phyloP scores from a whole-genome alignment of 805 yeast species.

The Isabelozyma pseudorhagii region DNA sequence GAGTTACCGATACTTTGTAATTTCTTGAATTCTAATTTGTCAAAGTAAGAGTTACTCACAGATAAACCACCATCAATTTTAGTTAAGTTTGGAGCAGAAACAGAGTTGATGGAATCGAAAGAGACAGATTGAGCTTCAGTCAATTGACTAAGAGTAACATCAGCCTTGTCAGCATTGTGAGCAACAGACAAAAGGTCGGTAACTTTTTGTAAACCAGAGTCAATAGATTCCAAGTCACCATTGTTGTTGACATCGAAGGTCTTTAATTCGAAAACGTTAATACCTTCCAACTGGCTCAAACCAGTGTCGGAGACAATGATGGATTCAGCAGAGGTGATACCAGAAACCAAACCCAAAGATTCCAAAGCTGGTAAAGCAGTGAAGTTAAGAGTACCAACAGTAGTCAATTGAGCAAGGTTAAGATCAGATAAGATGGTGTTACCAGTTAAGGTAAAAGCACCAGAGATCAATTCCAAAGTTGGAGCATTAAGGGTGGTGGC shows the following conservation, averaged over 20 bases:
- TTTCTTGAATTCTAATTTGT: conserved; percentile 49
- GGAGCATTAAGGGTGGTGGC: conserved; percentile 75
- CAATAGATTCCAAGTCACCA: conserved; percentile 65
- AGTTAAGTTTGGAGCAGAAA: conserved; percentile 66
- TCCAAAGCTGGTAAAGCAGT: conserved; percentile 84
- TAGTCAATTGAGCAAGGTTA: conserved; percentile 72
- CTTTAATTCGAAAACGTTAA: conserved; percentile 45
- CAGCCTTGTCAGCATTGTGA: conserved; percentile 77
- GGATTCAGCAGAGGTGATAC: conserved; percentile 70
- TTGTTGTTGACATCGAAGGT: conserved; percentile 88
- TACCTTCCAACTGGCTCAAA: conserved; percentile 65
- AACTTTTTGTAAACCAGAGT: conserved; percentile 71
- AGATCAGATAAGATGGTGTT: conserved; percentile 67
- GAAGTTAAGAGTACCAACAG: conserved; percentile 78
- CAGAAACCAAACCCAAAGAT: conserved; percentile 60
- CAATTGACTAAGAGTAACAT: conserved; percentile 65
- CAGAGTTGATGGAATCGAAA: conserved; percentile 74
- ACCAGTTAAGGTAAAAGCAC: conserved; percentile 56
- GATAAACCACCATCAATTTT: conserved; percentile 79
- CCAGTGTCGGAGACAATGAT: conserved; percentile 73
- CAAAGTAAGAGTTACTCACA: conserved; percentile 68
- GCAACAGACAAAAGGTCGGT: conserved; percentile 75
- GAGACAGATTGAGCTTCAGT: conserved; percentile 85
- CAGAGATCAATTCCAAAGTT: conserved; percentile 69
- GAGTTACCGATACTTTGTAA: conserved; percentile 75